Base-by-base conservation (phyloP, 1,139 yeast species). In the Yamadazyma trypodendri region DNA sequence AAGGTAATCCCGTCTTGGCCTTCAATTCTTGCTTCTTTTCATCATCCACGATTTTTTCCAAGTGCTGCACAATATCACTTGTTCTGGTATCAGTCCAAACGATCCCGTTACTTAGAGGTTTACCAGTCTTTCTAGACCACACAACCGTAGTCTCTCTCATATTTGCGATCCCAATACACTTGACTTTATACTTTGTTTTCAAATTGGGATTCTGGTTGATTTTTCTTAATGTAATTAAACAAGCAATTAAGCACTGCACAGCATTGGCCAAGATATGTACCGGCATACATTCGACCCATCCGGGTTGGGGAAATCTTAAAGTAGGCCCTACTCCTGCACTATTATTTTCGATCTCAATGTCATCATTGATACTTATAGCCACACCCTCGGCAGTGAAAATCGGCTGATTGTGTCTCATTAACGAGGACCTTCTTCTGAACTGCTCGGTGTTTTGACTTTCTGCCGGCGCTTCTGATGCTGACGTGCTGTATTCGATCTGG, bases 21-120 rank as follows among this genome's bases (percentile, higher is more conserved):
- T 78, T 75, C 53, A 88, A 70, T 44, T 72, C 73, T 36, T 76
- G 79, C 52, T 79, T 71, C 37, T 64, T 63, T 23, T 84, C 86
- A 28, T 77, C 81, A 24, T 81, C 73, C 40, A 79, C 75, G 52
- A 69, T 68, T 48, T 72, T 70, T 51, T 75, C 77, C 60, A 84
- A 73, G 50, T 81, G 77, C 48, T 77, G 78, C 41, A 88, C 92
- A 41, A 87, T 75, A 28, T 74, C 81, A 8, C 85, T 64, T 24
- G 96, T 90, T 57, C 97, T 77, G 29, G 95, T 85, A 63, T 90
- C 97, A 44, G 94, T 86, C 97, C 97, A 90, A 34, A 92, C 95
- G 58, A 90, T 87, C 58, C 97, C 97, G 55, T 85, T 82, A 57
- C 83, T 75, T 40, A 87, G 73, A 2, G 97, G 94, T 51, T 75